Conservation (phyloP, 805 yeast genomes). For the Metschnikowia colocasiae region DNA sequence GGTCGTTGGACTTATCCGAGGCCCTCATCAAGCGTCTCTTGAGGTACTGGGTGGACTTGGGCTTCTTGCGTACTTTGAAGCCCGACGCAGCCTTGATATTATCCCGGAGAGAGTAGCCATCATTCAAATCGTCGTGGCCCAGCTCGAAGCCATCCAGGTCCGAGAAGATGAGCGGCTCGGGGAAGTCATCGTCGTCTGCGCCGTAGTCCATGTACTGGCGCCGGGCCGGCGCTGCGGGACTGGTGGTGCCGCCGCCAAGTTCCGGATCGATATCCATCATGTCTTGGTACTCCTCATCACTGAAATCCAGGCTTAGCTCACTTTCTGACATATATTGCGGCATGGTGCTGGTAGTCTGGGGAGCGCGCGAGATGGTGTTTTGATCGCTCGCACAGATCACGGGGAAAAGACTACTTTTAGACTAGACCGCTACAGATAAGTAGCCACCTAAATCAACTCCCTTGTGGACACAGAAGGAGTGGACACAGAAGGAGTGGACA, state of each 20-base stretch:
- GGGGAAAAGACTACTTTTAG: too few species aligned
- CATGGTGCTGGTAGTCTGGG: constrained; percentile 1
- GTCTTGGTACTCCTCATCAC: constrained; percentile 12
- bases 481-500: too few species aligned
- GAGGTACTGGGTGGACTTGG: constrained; percentile 33
- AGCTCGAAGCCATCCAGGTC: constrained; percentile 22
- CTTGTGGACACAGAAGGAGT: too few species aligned
- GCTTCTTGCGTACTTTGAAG: constrained; percentile 45
- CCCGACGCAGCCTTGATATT: constrained; percentile 67
- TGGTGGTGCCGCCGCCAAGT: background rate
- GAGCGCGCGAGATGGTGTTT: background rate
- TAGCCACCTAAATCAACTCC: too few species aligned
- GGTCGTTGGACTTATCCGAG: constrained; percentile 51
- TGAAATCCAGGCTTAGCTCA: constrained; percentile 9
- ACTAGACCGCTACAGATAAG: too few species aligned
- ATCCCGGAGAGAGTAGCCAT: constrained; percentile 51
- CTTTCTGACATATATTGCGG: constrained; percentile 3
- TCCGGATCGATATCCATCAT: constrained; percentile 16
- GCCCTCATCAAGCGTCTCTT: constrained; percentile 34
- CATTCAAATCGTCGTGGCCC: constrained; percentile 39
- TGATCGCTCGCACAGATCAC: background rate
- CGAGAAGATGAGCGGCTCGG: constrained; percentile 19
- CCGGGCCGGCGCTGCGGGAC: background rate
- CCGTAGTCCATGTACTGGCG: background rate
- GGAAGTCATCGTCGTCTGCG: constrained; percentile 16